A percentile compares a stretch with the other conserved stretches of the same genome.
These are phyloP conservation scores for Westerdykella aurantiaca DNA, from an alignment of 2,329 filamentous ascomycete genomes.

Conservation along the genomic window DNA sequence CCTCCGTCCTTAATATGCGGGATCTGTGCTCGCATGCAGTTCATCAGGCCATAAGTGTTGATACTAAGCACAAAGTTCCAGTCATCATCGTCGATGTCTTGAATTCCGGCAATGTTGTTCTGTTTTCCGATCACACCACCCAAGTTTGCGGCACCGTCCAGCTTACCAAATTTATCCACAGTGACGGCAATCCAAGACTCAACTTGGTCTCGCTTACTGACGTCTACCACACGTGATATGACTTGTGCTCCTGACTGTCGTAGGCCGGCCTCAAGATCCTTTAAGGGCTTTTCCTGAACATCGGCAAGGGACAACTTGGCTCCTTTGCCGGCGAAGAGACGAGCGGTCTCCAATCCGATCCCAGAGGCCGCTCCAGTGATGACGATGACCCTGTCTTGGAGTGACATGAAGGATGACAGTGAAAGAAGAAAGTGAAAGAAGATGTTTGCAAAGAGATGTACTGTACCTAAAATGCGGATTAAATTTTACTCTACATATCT, in stretches of 20 bases:
- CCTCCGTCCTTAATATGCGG: constrained; percentile 14
- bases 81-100: constrained; percentile 7
- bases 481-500: too few species aligned
- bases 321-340: constrained; percentile 22
- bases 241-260: constrained; percentile 17
- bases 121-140: constrained; percentile 10
- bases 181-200: constrained; percentile 9
- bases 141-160: constrained; percentile 11
- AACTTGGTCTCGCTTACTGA: constrained; percentile 5
- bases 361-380: constrained; percentile 30
- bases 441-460: background rate
- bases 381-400: constrained; percentile 27
- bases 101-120: constrained; percentile 11
- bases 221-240: constrained; percentile 36
- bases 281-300: constrained; percentile 21
- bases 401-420: constrained; percentile 10
- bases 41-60: constrained; percentile 8
- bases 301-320: constrained; percentile 31
- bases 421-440: background rate
- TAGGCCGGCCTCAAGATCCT: constrained; percentile 18
- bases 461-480: background rate
- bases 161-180: constrained; percentile 7
- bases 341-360: constrained; percentile 26
- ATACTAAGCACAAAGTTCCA: constrained; percentile 8
- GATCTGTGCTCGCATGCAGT: constrained; percentile 11